Base-by-base conservation (phyloP, 2,329 filamentous ascomycete genomes). In the Fusarium heterosporum region DNA sequence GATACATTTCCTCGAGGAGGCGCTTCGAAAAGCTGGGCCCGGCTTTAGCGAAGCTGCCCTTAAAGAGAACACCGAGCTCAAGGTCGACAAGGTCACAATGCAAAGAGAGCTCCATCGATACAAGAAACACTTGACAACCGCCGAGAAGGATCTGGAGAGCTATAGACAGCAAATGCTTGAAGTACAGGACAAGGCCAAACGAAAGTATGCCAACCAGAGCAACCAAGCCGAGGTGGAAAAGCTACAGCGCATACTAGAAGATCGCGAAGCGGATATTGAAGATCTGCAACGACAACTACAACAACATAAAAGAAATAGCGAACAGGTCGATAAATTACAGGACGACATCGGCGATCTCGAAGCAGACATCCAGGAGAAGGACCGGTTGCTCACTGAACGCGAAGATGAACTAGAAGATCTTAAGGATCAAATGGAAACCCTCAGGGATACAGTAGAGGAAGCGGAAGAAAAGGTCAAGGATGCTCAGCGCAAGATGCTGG, bases 1-100 rank as follows among this genome's bases (percentile, higher is more conserved):
- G 78, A 97, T 98, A 52, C 93, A 98, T 78, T 99, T 97, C 77
- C 85, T 99, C 55, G 93, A 99, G 77, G 93, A 98, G 71, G 92
- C 93, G 14, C 81, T 99, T 48, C 88, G 90, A 52, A 97, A 96
- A 77, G 88, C 91, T 54, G 95, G 95, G 1, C 93, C 93, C 9
- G 93, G 94, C 55, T 96, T 94, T 81, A 96, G 94, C 73, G 91
- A 97, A 77, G 89, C 89, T 29, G 93, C 95, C 5, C 82, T 99
- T 28, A 93, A 92, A 75, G 96, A 99, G 79, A 99, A 99, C 75
- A 96, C 96, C 6, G 94, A 97, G 69, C 87, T 99, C 54, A 98
- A 98, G 78, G 93, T 97, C 59, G 91, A 96, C 79, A 93, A 93
- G 75, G 88, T 96, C 61, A 95, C 93, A 0, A 91, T 98, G 87